Evolutionary conservation across 768 basidiomycete genomes (phyloP), one percentile per base, ranked within the genome.

Genomic region (Phylloporus arenicola): DNA sequence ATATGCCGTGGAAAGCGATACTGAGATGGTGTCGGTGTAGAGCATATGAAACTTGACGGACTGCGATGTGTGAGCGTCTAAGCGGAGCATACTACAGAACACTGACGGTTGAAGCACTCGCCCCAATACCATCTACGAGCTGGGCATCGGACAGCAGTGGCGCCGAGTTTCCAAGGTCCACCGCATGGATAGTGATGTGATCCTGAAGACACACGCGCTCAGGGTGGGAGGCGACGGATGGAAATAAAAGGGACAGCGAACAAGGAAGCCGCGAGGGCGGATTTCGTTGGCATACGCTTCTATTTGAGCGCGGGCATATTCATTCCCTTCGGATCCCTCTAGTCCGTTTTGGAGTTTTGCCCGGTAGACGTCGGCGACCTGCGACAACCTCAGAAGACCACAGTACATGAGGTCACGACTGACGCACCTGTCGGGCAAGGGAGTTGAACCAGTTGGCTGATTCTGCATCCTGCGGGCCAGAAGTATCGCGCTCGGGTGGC

Each of bases 361-460:
- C 43, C 87, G 76, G 72, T 92, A 95, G 50, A 83, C 74, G 43
- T 88, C 77, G 4, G 80, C 71, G 29, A 89, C 71, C 88, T 90
- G 47, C 45, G 19, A 43, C 49, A 31, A 33, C 46, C 11, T 46
- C 31, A 41, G 42, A 10, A 50, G 44, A 24, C 19, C 25, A 45
- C n/a, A 40, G 25, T 25, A 19, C 16, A 24, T 31, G 29, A 40
- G 24, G 29, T 31, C 19, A 50, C 17, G 19, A 27, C 35, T 31
- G 37, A 64, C 77, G 34, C 57, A 88, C 93, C 76, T 96, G 90
- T 43, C 81, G 83, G 50, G 92, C 68, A 29, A 99, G 74, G 19
- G 80, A 72, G 65, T 96, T 98, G 54, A 98, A 78, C 96, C 96
- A 98, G 61, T 90, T 89, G 22, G 85, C 79, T 1, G 90, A 87